These are phyloP conservation scores for Dactylis glomerata DNA, from an alignment of 176 grass and related monocot species.

Conservation along the genomic window DNA sequence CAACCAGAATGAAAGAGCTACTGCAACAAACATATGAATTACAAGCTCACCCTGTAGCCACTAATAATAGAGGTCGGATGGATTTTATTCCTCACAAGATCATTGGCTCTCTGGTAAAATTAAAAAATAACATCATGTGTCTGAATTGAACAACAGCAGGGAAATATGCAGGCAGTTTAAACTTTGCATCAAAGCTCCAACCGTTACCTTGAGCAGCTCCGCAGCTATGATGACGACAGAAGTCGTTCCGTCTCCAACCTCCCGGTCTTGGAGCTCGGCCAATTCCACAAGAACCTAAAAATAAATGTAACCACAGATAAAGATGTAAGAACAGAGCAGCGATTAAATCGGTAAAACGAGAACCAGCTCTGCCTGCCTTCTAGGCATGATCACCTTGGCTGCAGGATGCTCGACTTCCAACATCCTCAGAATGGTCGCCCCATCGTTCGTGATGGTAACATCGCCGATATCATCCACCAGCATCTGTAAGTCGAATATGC, in stretches of 20 bases:
- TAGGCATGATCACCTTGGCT: slow-evolving; percentile 54
- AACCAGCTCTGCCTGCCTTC: neutral
- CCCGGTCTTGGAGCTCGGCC: slow-evolving; percentile 91
- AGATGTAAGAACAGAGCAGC: neutral
- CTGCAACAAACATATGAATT: neutral
- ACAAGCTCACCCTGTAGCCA: slow-evolving; percentile 76
- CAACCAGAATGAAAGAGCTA: slow-evolving; percentile 7
- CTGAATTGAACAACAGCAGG: neutral
- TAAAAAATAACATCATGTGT: slow-evolving; percentile 2
- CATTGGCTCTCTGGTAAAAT: slow-evolving; percentile 72
- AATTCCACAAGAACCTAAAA: slow-evolving; percentile 94
- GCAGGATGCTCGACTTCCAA: slow-evolving; percentile 92
- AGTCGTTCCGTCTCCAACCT: slow-evolving; percentile 95
- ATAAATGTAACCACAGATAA: neutral
- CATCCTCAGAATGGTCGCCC: slow-evolving; percentile 87
- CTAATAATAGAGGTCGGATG: slow-evolving; percentile 94
- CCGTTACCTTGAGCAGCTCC: slow-evolving; percentile 83
- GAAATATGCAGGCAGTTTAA: slow-evolving; percentile 1
- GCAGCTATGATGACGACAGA: slow-evolving; percentile 86
- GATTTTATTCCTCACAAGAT: slow-evolving; percentile 95
- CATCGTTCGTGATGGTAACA: slow-evolving; percentile 94
- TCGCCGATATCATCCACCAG: slow-evolving; percentile 95
- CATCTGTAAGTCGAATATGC: slow-evolving; percentile 46
- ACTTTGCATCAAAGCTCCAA: neutral
- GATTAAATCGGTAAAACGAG: neutral